Percentiles rank a stretch among this genome's conserved stretches.
phyloP scores from a whole-genome alignment of 805 yeast genomes.

The Pichia membranifaciens region DNA sequence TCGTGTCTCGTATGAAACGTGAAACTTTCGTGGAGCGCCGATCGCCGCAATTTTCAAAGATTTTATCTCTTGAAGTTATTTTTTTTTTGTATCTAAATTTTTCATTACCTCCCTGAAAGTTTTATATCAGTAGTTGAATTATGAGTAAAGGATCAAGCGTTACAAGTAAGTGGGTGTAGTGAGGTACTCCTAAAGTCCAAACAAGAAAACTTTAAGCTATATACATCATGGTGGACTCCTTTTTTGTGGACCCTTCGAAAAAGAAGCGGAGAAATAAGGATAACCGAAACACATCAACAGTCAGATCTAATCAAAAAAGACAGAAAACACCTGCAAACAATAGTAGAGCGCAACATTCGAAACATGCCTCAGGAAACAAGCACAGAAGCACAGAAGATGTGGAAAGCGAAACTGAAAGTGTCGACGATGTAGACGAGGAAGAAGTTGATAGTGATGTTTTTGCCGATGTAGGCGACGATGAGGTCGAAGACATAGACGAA shows the following conservation, averaged over 20 bases:
- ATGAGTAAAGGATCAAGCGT: too few species aligned
- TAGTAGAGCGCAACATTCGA: not conserved
- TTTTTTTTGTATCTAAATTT: conserved; percentile 1
- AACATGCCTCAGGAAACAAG: conserved; percentile 16
- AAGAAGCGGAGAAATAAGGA: conserved; percentile 41
- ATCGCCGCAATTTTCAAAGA: not conserved
- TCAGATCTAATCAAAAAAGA: conserved; percentile 14
- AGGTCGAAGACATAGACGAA: conserved; percentile 24
- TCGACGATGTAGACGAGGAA: conserved; percentile 32
- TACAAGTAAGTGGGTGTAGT: too few species aligned
- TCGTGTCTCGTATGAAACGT: not conserved
- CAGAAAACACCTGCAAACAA: conserved; percentile 10
- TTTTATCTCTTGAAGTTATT: not conserved
- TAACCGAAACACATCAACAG: conserved; percentile 22
- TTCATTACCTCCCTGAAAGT: not conserved
- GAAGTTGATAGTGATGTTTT: conserved; percentile 30
- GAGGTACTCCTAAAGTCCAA: too few species aligned
- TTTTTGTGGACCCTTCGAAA: conserved; percentile 54
- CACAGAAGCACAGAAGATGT: conserved; percentile 29
- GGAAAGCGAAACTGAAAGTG: conserved; percentile 39
- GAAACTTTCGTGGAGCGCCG: conserved; percentile 1
- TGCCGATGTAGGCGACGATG: conserved; percentile 23
- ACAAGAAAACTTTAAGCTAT: not conserved
- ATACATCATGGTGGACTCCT: conserved; percentile 50
- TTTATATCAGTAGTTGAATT: not conserved